Percentiles rank a stretch among this genome's conserved stretches.
Conservation (phyloP, 352 stramenopile species). For the Phytophthora sojae region DNA sequence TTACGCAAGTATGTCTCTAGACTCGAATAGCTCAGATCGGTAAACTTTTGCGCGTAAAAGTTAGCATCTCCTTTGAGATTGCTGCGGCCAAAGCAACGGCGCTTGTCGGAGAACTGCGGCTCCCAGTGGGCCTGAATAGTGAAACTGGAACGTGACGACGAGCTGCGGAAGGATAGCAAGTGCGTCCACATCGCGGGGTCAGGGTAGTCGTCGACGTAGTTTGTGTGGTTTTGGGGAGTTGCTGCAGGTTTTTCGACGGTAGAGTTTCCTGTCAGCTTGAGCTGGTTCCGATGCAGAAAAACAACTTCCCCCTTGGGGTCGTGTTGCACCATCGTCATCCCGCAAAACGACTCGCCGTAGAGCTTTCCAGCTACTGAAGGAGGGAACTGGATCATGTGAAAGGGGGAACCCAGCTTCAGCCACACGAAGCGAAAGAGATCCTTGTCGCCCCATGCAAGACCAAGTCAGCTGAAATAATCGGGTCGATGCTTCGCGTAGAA, state of each 20-base stretch:
- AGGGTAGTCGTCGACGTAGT: constrained; percentile 2
- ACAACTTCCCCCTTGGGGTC: constrained; percentile 50
- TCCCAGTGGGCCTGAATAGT: constrained; percentile 12
- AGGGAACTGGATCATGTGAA: constrained; percentile 59
- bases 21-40: constrained; percentile 8
- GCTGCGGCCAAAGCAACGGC: constrained; percentile 49
- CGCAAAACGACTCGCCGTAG: constrained; percentile 53
- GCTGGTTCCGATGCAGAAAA: constrained; percentile 73
- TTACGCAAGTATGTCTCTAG: constrained; percentile 8
- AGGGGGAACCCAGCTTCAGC: constrained; percentile 64
- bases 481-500: constrained; percentile 64
- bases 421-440: constrained; percentile 79
- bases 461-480: constrained; percentile 58
- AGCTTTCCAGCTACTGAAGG: constrained; percentile 47
- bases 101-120: neutral
- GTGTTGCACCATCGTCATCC: constrained; percentile 79
- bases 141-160: constrained; percentile 9
- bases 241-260: neutral
- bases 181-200: constrained; percentile 40
- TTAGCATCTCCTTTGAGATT: constrained; percentile 21
- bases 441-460: constrained; percentile 73
- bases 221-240: neutral
- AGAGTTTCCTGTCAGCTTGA: constrained; percentile 51
- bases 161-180: constrained; percentile 40
- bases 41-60: constrained; percentile 30